Percentiles rank a stretch among this genome's conserved stretches.
Evolutionary conservation across 2,329 filamentous ascomycete genomes (phyloP).

Genomic region (Nigrospora osmanthi): DNA sequence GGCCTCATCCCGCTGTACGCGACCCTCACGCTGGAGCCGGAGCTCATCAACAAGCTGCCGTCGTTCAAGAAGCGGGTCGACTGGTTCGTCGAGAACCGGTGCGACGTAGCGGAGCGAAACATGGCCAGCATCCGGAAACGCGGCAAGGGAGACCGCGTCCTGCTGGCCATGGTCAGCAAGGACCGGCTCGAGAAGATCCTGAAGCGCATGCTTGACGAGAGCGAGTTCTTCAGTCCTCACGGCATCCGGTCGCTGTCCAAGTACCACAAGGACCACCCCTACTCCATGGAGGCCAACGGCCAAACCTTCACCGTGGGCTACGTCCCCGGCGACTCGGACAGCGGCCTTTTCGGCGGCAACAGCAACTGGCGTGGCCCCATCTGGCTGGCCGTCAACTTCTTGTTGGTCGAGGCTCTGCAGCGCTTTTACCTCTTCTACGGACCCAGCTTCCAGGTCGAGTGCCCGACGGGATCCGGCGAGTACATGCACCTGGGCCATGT

Average conservation of each 20-base stretch:
- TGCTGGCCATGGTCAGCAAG: conserved; percentile 86
- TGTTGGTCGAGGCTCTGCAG: conserved; percentile 89
- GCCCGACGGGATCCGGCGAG: conserved; percentile 86
- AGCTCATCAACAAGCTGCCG: conserved; percentile 85
- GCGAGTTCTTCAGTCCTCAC: conserved; percentile 84
- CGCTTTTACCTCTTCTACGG: conserved; percentile 96
- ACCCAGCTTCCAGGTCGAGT: conserved; percentile 80
- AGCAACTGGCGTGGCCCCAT: conserved; percentile 97
- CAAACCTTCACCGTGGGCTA: conserved; percentile 84
- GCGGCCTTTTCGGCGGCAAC: conserved; percentile 90
- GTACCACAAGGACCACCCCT: conserved; percentile 81
- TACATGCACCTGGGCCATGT: conserved; percentile 95
- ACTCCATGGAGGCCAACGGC: conserved; percentile 92
- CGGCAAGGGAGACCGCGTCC: conserved; percentile 80
- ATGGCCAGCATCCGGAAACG: conserved; percentile 89
- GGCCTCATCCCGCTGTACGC: conserved; percentile 91
- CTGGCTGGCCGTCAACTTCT: conserved; percentile 93
- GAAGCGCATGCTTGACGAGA: conserved; percentile 85
- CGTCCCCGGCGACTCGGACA: conserved; percentile 92
- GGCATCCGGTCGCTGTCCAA: conserved; percentile 91
- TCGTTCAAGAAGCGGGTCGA: conserved; percentile 88
- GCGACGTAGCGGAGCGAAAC: conserved; percentile 83
- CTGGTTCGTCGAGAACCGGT: conserved; percentile 87
- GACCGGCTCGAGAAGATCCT: conserved; percentile 87
- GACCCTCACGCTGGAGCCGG: conserved; percentile 84